These are phyloP conservation scores for Polyporus tsugae DNA, from an alignment of 1,284 basidiomycete species.

Conservation along the genomic window DNA sequence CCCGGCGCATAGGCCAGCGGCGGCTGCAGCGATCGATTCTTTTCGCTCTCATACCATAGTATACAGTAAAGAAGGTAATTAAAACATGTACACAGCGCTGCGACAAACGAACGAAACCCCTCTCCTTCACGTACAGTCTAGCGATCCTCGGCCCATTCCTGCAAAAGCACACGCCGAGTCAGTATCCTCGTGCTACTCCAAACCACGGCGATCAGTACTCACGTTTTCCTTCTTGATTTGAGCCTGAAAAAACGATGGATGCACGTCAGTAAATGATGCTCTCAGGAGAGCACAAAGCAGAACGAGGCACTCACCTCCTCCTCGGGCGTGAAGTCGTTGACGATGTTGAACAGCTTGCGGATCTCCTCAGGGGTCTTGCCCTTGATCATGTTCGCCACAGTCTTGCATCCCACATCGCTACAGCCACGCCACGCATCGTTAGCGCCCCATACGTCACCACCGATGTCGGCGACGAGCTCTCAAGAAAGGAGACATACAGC, in stretches of 20 bases:
- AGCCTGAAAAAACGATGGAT: constrained; percentile 58
- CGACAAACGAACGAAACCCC: constrained; percentile 36
- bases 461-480: background rate
- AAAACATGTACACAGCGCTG: constrained; percentile 33
- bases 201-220: constrained; percentile 43
- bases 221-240: constrained; percentile 99
- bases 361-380: constrained; percentile 98
- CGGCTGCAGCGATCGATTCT: constrained; percentile 7
- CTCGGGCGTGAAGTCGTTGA: constrained; percentile 99
- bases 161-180: constrained; percentile 7
- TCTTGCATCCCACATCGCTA: constrained; percentile 99
- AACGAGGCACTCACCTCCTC: constrained; percentile 78
- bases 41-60: constrained; percentile 31
- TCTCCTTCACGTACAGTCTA: constrained; percentile 47
- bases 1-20: background rate
- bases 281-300: constrained; percentile 12
- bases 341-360: constrained; percentile 96
- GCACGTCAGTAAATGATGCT: constrained; percentile 22
- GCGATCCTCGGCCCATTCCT: constrained; percentile 92
- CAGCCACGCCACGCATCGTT: background rate
- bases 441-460: background rate
- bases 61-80: constrained; percentile 25
- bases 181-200: constrained; percentile 1
- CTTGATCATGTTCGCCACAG: constrained; percentile 99
- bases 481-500: constrained; percentile 67